These are phyloP conservation scores for Diplodia sapinea DNA, from an alignment of 2,329 filamentous ascomycete genomes.

Conservation along the genomic window DNA sequence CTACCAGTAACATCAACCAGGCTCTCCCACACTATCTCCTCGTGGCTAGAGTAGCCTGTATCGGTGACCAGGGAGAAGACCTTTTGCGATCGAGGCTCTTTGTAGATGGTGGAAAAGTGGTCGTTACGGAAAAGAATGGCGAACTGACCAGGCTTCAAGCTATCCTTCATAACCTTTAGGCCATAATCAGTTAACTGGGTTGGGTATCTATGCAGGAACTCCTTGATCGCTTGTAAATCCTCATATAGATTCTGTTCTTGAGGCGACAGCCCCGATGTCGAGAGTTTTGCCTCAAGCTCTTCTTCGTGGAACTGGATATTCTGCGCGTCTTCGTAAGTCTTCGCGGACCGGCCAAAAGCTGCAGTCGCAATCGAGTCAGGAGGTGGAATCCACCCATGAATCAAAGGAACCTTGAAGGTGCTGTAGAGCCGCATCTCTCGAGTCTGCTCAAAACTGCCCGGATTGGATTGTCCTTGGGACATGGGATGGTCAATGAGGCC, in stretches of 20 bases:
- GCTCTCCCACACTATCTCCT: conserved; percentile 96
- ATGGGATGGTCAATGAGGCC: conserved; percentile 40
- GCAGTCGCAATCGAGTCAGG: conserved; percentile 68
- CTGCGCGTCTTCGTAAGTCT: conserved; percentile 90
- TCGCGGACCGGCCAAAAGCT: conserved; percentile 75
- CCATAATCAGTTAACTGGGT: conserved; percentile 88
- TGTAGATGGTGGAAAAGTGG: conserved; percentile 93
- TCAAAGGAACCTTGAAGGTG: conserved; percentile 83
- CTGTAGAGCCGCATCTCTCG: conserved; percentile 89
- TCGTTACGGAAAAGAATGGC: conserved; percentile 96
- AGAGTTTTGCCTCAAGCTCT: conserved; percentile 81
- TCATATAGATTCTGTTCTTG: conserved; percentile 81
- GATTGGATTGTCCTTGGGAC: conserved; percentile 40
- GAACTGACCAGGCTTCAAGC: conserved; percentile 76
- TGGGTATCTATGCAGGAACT: conserved; percentile 77
- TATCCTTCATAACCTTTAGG: conserved; percentile 73
- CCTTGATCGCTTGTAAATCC: conserved; percentile 83
- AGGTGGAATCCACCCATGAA: conserved; percentile 91
- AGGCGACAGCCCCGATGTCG: conserved; percentile 65
- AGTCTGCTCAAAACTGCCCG: conserved; percentile 87
- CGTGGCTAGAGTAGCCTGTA: conserved; percentile 83
- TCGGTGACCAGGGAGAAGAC: conserved; percentile 90
- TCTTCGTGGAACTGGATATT: conserved; percentile 87
- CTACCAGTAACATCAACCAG: conserved; percentile 87
- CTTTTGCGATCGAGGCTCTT: conserved; percentile 77